Base-by-base conservation (phyloP, 768 basidiomycete species). In the Hygrophorus russula region DNA sequence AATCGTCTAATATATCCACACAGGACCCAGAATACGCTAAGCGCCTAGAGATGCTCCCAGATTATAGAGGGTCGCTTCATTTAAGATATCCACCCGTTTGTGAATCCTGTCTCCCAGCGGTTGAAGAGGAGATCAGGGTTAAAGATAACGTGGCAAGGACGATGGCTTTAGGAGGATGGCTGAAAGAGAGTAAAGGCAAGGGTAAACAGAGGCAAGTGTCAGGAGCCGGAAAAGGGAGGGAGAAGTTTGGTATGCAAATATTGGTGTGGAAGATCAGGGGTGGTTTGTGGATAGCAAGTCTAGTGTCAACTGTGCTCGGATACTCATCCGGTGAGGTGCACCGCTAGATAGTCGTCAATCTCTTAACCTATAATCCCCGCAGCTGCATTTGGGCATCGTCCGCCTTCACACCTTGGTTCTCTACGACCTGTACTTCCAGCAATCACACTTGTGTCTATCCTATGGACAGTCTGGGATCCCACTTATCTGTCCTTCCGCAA, bases 11-110 rank as follows among this genome's bases (percentile, higher is more conserved):
- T 43, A 40, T 38, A 36, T 31, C 24, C 15, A 35, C 18, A 19
- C 52, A 92, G 88, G 78, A 79, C 52, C 82, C 85, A 2, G 78
- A 83, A 44, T 87, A 89, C 55, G 63, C 67, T 27, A 62, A 62
- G 14, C 75, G 84, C 12, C 65, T 82, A 20, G 74, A 73, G 34
- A 70, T 69, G 48, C 72, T 88, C 5, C 76, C 80, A 0, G 72
- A 73, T 33, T 94, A 96, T 60, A 72, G 76, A 32, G 70, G 74
- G 49, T 84, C 82, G 1, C 66, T 97, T 14, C 75, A 92, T 51
- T 48, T 62, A 10, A 84, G 92, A 7, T 96, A 96, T 56, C 92
- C 93, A 7, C 88, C 84, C 2, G 81, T 94, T 27, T 97, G 92
- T 59, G 64, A 68, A 0, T 59, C 65, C 3, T 97, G 92, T 54